A percentile compares a stretch with the other conserved stretches of the same genome.
These are phyloP conservation scores for Aeschynomene evenia DNA, from an alignment of 306 rosid species.

Conservation along the genomic window DNA sequence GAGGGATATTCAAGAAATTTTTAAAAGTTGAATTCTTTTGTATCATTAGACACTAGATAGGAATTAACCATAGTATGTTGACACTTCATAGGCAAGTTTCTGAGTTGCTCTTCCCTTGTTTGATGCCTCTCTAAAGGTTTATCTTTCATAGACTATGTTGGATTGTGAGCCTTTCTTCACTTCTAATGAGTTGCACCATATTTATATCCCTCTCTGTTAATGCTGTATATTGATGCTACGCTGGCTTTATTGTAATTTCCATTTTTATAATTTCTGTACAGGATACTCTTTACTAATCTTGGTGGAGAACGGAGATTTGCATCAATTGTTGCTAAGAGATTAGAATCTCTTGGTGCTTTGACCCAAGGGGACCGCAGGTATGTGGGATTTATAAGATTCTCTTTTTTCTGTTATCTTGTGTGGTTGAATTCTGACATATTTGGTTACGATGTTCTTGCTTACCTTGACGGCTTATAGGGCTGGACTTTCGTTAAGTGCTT, in stretches of 20 bases:
- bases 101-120: too few species aligned
- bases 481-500: conserved; percentile 86
- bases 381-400: conserved; percentile 39
- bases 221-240: neutral
- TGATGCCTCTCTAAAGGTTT: too few species aligned
- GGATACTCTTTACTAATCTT: conserved; percentile 91
- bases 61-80: too few species aligned
- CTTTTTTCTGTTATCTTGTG: conserved; percentile 13
- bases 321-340: conserved; percentile 97
- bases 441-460: conserved; percentile 32
- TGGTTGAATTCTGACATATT: conserved; percentile 31
- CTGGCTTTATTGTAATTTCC: conserved; percentile 16
- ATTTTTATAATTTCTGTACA: conserved; percentile 40
- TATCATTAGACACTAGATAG: too few species aligned
- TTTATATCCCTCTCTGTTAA: conserved; percentile 10
- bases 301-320: conserved; percentile 99
- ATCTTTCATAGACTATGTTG: too few species aligned
- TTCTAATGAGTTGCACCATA: conserved; percentile 1
- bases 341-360: conserved; percentile 95
- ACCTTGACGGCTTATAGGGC: conserved; percentile 66
- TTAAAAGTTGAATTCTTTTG: too few species aligned
- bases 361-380: conserved; percentile 99
- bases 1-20: too few species aligned
- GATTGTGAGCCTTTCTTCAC: too few species aligned
- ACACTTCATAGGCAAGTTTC: too few species aligned